A percentile compares a stretch with the other conserved stretches of the same genome.
phyloP scores from a whole-genome alignment of 176 grass and related monocot species.

The Secale cereale region DNA sequence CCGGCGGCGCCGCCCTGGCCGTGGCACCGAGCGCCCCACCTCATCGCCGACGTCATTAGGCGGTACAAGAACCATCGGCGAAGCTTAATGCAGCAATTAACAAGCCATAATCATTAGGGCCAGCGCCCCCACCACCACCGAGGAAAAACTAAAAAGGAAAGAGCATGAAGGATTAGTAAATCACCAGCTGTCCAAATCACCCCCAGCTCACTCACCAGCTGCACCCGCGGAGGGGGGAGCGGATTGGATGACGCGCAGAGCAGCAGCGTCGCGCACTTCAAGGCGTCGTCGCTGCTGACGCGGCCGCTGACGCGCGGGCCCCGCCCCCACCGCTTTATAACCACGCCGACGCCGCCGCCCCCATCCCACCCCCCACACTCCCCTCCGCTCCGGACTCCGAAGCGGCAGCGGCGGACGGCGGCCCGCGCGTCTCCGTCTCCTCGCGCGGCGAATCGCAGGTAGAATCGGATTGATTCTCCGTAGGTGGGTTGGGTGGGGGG shows the following conservation, averaged over 20 bases:
- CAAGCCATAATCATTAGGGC: not conserved
- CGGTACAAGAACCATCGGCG: not conserved
- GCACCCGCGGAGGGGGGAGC: not conserved
- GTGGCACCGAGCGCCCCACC: not conserved
- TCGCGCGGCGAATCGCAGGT: not conserved
- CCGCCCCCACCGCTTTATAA: conserved; percentile 35
- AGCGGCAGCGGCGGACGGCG: not conserved
- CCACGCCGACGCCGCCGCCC: not conserved
- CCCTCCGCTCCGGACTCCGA: not conserved
- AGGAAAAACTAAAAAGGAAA: not conserved
- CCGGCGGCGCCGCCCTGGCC: no score
- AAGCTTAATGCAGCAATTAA: not conserved
- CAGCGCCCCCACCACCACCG: not conserved
- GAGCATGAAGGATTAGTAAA: no score
- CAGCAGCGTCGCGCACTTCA: conserved; percentile 12
- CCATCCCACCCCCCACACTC: not conserved
- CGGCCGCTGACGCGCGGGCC: not conserved
- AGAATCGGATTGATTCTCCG: not conserved
- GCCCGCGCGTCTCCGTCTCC: not conserved
- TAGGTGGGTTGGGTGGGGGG: not conserved
- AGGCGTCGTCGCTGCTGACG: conserved; percentile 18
- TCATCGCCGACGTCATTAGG: not conserved
- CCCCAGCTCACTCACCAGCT: not conserved
- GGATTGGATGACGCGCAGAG: conserved; percentile 17
- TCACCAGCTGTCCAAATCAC: conserved; percentile 1